phyloP scores from a whole-genome alignment of 768 basidiomycete genomes.

The Boletus fagicola region DNA sequence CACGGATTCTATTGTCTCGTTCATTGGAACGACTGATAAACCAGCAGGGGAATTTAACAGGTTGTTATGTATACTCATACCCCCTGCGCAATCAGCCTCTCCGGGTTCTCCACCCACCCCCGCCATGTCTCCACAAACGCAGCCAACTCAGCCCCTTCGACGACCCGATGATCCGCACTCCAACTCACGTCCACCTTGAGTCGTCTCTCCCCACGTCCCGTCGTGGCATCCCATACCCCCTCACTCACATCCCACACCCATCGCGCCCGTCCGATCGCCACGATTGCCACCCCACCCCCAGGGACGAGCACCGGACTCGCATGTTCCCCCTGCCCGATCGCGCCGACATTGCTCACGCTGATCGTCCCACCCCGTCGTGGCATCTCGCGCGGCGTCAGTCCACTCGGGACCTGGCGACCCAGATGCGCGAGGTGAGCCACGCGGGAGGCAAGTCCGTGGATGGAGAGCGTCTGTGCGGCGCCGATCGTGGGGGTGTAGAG shows the following conservation, averaged over 20 bases:
- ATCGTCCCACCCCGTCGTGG: conserved; percentile 75
- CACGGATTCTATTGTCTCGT: no score
- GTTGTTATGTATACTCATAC: conserved; percentile 35
- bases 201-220: conserved; percentile 44
- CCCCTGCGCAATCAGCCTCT: conserved; percentile 57
- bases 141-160: conserved; percentile 87
- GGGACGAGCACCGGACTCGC: conserved; percentile 77
- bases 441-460: conserved; percentile 60
- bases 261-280: conserved; percentile 73
- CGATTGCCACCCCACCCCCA: conserved; percentile 83
- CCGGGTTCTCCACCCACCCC: conserved; percentile 72
- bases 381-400: conserved; percentile 65
- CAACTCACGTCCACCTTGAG: conserved; percentile 69
- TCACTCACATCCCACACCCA: conserved; percentile 74
- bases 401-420: conserved; percentile 66
- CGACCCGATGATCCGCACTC: conserved; percentile 84
- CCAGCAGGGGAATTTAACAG: no score
- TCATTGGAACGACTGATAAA: no score
- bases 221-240: conserved; percentile 26
- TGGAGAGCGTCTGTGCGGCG: conserved; percentile 49
- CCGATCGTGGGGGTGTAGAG: conserved; percentile 78
- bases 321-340: conserved; percentile 66
- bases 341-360: conserved; percentile 81
- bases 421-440: conserved; percentile 61
- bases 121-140: conserved; percentile 89